phyloP scores from a whole-genome alignment of 192 early-diverging fungal genomes.

The Podochytrium sp. region DNA sequence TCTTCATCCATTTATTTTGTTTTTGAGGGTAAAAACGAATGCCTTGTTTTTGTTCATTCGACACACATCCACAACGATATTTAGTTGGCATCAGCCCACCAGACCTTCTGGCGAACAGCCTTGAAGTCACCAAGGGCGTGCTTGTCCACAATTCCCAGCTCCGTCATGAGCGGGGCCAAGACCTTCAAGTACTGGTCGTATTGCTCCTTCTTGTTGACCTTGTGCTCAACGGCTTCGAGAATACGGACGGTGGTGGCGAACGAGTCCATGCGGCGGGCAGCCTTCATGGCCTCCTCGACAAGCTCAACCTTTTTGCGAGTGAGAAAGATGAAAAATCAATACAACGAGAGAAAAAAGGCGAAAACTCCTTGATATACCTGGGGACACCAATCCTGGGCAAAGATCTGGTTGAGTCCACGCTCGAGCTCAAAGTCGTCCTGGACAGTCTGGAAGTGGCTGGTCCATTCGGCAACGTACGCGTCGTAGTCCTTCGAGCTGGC shows the following conservation, averaged over 20 bases:
- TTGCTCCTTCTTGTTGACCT: conserved; percentile 81
- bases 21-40: no score
- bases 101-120: conserved; percentile 47
- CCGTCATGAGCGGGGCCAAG: conserved; percentile 81
- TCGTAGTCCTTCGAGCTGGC: conserved; percentile 54
- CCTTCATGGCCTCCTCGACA: conserved; percentile 86
- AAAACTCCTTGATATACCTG: conserved; percentile 11
- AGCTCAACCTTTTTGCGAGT: conserved; percentile 67
- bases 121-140: conserved; percentile 76
- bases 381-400: conserved; percentile 87
- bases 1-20: no score
- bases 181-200: conserved; percentile 90
- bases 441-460: conserved; percentile 56
- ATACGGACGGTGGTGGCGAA: conserved; percentile 92
- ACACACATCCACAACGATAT: no score
- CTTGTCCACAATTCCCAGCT: conserved; percentile 89
- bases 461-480: conserved; percentile 56
- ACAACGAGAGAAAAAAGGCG: conserved; percentile 28
- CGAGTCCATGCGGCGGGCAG: conserved; percentile 90
- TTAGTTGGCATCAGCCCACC: conserved; percentile 44
- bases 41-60: no score
- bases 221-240: conserved; percentile 92
- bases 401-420: conserved; percentile 97
- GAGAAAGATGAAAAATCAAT: no score
- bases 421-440: conserved; percentile 97